These are phyloP conservation scores for Plasmopara viticola DNA, from an alignment of 352 stramenopile species.

Conservation along the genomic window DNA sequence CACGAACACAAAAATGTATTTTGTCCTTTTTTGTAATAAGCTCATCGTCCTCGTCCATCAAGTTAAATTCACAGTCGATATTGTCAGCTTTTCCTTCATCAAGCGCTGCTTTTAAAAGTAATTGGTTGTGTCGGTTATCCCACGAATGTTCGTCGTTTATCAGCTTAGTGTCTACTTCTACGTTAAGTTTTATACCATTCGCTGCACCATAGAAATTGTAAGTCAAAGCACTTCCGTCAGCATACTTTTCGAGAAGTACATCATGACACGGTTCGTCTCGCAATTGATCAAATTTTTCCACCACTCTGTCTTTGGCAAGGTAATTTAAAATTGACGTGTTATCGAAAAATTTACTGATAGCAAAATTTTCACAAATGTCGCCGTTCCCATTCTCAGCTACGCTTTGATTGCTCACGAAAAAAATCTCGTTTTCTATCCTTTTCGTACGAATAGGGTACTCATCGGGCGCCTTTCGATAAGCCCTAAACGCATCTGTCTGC, in stretches of 20 bases:
- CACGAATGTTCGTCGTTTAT: not conserved
- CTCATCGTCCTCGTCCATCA: not conserved
- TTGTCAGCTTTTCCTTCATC: not conserved
- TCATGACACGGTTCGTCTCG: not conserved
- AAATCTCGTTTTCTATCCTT: not conserved
- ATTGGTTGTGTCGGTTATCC: not conserved
- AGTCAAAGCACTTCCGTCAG: not conserved
- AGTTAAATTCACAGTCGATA: not conserved
- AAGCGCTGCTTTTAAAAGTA: not conserved
- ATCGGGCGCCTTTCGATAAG: slow-evolving; percentile 37
- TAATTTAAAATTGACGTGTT: not conserved
- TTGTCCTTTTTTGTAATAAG: not conserved
- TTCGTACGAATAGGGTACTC: slow-evolving; percentile 10
- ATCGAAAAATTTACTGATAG: not conserved
- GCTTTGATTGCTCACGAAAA: slow-evolving; percentile 6
- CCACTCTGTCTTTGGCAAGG: not conserved
- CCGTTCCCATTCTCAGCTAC: not conserved
- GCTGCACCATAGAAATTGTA: not conserved
- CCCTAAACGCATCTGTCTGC: slow-evolving; percentile 35
- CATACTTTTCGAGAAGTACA: not conserved
- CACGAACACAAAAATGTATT: not conserved
- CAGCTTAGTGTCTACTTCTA: not conserved
- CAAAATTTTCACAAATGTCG: not conserved
- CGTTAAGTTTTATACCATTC: not conserved
- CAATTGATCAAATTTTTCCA: not conserved